phyloP scores from a whole-genome alignment of 2,329 filamentous ascomycete genomes.

The Arachnomyces sp. region DNA sequence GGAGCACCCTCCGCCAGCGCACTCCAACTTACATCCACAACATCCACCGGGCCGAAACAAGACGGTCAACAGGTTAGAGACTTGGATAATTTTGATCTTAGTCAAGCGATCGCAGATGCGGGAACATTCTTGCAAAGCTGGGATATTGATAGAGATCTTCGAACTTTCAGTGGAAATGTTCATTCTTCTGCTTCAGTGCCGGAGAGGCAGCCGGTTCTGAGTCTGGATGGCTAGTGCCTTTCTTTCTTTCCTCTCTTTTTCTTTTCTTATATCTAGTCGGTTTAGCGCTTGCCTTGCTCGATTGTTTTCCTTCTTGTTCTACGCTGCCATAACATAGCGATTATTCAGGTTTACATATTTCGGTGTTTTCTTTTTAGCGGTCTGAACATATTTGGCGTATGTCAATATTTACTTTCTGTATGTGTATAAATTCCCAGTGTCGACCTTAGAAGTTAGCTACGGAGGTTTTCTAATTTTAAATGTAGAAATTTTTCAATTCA shows the following conservation, averaged over 20 bases:
- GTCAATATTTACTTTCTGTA: too few species aligned
- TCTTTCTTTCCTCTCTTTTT: not conserved
- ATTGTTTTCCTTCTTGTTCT: too few species aligned
- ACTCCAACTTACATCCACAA: constrained; percentile 1
- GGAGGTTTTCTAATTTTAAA: too few species aligned
- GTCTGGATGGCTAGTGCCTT: constrained; percentile 12
- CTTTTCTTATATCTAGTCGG: too few species aligned
- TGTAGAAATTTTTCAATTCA: too few species aligned
- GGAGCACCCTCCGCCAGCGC: not conserved
- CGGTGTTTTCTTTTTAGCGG: too few species aligned
- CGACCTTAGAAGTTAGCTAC: too few species aligned
- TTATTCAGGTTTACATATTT: too few species aligned
- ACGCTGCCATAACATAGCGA: too few species aligned
- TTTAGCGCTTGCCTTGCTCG: too few species aligned
- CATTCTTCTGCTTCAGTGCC: constrained; percentile 10
- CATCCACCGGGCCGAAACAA: constrained; percentile 8
- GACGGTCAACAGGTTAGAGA: constrained; percentile 26
- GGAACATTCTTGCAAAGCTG: constrained; percentile 41
- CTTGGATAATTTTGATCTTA: constrained; percentile 34
- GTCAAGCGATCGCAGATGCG: constrained; percentile 37
- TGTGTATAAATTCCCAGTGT: too few species aligned
- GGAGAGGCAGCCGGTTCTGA: constrained; percentile 6
- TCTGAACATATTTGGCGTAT: too few species aligned
- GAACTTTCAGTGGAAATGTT: constrained; percentile 10
- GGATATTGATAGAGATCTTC: constrained; percentile 31